Evolutionary conservation across 2,329 filamentous ascomycete genomes (phyloP), one percentile per base, ranked within the genome.

Genomic region (Sclerotinia nivalis): DNA sequence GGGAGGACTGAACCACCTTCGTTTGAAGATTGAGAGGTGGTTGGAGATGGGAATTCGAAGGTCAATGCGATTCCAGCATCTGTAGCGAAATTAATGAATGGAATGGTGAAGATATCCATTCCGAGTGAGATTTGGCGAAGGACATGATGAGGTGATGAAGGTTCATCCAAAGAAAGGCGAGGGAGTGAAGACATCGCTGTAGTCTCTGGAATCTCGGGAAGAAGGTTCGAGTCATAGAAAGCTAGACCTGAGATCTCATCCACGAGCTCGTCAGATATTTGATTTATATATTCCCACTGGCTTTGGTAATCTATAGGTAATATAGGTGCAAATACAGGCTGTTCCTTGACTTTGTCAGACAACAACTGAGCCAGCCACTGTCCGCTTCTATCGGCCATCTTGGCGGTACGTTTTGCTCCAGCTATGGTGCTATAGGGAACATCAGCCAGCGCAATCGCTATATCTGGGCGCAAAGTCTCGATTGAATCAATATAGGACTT

Each of bases 301-400:
- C 90, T 84, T 20, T 90, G 85, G 71, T 89, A 88, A 37, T 91
- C 86, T 0, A 97, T 84, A 0, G 95, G 92, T 28, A 97, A 84
- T 0, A 97, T 83, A 0, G 89, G 88, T 4, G 90, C 84, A 80
- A 91, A 87, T 73, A 91, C 80, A 4, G 83, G 80, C 37, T 77
- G 75, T 25, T 76, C 75, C 37, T 72, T 73, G n/a, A 77, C 73
- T 28, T 78, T 77, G 28, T 75, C 71, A 15, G 79, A 80, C 49
- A 93, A 83, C 65, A 93, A 88, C 72, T 91, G 87, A 34, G 88
- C 86, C 25, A 95, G 83, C 93, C 93, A 98, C 50, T 87, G 86
- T 78, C 96, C 91, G 0, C 93, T 97, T 69, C 95, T 86, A 77
- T 96, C 93, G 34, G 89, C 90, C 89, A 97, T 97, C 76, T 92